Evolutionary conservation across 495 filamentous ascomycete genomes (phyloP).

Genomic region (Aspergillus affinis): DNA sequence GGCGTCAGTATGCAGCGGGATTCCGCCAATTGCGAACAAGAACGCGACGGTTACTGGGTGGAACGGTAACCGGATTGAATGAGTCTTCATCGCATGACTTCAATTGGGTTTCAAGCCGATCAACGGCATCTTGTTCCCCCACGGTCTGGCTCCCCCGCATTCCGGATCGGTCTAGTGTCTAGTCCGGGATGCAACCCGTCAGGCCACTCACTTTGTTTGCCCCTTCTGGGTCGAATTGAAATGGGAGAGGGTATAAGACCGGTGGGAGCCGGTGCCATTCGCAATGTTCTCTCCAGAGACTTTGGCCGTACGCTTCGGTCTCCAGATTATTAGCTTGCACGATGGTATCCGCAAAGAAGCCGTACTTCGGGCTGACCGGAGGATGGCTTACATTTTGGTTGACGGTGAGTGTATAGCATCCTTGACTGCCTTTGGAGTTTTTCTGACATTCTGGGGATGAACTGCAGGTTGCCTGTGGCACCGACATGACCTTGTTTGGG

Average conservation of each 20-base stretch:
- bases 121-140: not conserved
- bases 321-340: not conserved
- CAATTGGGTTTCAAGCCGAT: not conserved
- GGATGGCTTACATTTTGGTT: constrained; percentile 61
- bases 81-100: not conserved
- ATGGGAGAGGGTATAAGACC: not conserved
- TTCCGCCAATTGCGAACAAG: not conserved
- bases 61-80: not conserved
- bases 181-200: not conserved
- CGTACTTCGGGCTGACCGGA: constrained; percentile 57
- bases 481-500: constrained; percentile 59
- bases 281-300: not conserved
- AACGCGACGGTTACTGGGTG: not conserved
- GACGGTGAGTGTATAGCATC: constrained; percentile 36
- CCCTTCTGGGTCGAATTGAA: not conserved
- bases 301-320: not conserved
- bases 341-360: constrained; percentile 29
- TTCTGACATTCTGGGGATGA: not conserved
- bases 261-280: not conserved
- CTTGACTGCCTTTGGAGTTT: constrained; percentile 1
- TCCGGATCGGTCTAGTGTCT: not conserved
- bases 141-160: not conserved
- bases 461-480: constrained; percentile 49
- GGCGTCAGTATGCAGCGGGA: not conserved
- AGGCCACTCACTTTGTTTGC: not conserved